These are phyloP conservation scores for Acacia melanoxylon DNA, from an alignment of 306 rosid species.

Conservation along the genomic window DNA sequence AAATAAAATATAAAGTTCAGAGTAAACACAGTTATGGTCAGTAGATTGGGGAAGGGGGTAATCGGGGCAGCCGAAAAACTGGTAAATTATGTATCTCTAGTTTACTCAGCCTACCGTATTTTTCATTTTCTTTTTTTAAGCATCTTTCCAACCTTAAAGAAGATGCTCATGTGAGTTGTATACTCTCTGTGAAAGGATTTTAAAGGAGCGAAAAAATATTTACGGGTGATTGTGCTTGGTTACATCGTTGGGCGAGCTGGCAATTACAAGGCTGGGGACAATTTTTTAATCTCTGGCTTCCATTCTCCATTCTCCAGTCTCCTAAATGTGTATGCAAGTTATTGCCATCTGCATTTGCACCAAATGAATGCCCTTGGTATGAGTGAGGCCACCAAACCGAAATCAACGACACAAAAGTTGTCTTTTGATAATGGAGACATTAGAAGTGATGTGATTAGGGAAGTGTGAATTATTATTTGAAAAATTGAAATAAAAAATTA, in stretches of 20 bases:
- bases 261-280: not conserved
- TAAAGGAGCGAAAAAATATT: not conserved
- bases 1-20: not conserved
- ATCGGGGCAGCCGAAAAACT: slow-evolving; percentile 10
- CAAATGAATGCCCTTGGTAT: not conserved
- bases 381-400: not conserved
- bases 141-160: not conserved
- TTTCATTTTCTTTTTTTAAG: not conserved
- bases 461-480: not conserved
- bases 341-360: not conserved
- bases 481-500: too few relatives aligned
- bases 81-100: slow-evolving; percentile 17
- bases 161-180: slow-evolving; percentile 9
- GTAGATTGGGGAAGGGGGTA: slow-evolving; percentile 20
- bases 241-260: not conserved
- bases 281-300: not conserved
- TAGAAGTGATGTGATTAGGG: too few relatives aligned
- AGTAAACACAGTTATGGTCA: slow-evolving; percentile 8
- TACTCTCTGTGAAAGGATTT: not conserved
- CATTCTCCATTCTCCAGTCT: not conserved
- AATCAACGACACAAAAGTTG: not conserved
- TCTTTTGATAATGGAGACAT: not conserved
- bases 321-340: not conserved
- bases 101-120: not conserved
- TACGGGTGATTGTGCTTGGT: not conserved